Evolutionary conservation across 257 asterid species (phyloP).

Genomic region (Gentiana straminea): DNA sequence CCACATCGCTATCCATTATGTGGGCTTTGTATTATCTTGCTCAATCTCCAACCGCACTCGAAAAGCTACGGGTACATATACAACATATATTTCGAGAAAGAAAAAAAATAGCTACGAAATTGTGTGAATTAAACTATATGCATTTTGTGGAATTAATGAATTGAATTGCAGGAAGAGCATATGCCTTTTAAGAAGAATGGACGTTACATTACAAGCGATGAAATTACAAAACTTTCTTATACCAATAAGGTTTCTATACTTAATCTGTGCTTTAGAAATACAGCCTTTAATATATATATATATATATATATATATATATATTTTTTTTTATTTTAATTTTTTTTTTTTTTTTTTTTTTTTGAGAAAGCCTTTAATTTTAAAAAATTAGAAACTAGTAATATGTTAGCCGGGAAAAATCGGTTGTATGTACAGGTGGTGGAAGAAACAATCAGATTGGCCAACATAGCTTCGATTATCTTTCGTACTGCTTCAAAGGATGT

Average conservation of each 20-base stretch:
- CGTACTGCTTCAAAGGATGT: conserved; percentile 38
- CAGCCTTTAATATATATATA: too few relatives aligned
- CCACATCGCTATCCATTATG: conserved; percentile 15
- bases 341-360: background rate
- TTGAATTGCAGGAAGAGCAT: conserved; percentile 39
- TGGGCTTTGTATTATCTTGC: conserved; percentile 19
- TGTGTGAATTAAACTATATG: background rate
- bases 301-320: too few relatives aligned
- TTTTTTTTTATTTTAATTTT: background rate
- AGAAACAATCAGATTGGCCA: conserved; percentile 46
- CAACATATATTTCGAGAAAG: too few relatives aligned
- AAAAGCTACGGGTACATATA: conserved; percentile 3
- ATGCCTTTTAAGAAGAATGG: conserved; percentile 29
- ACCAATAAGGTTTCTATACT: conserved; percentile 28
- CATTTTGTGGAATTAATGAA: background rate
- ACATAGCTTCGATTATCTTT: conserved; percentile 24
- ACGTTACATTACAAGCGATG: conserved; percentile 35
- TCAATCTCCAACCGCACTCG: conserved; percentile 5
- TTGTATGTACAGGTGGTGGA: conserved; percentile 35
- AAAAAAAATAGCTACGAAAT: background rate
- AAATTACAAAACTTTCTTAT: conserved; percentile 27
- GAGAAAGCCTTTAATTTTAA: background rate
- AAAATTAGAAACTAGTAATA: background rate
- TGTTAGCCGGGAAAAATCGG: background rate
- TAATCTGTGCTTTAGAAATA: too few relatives aligned